These are phyloP conservation scores for Pseudozyma flocculosa DNA, from an alignment of 1,284 basidiomycete species.

Conservation along the genomic window DNA sequence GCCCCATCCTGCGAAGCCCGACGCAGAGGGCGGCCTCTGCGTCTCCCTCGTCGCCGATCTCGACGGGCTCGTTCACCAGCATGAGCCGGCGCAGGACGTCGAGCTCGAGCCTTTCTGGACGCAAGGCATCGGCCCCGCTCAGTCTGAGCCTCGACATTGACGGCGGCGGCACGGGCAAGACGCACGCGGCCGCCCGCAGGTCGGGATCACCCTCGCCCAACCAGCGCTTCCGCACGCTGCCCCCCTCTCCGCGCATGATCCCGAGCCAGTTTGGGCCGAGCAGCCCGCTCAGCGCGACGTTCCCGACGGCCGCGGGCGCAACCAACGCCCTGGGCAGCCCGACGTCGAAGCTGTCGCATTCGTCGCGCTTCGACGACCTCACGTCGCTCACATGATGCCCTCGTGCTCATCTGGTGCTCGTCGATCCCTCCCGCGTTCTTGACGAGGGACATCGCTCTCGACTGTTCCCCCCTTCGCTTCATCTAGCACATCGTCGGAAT, in stretches of 20 bases:
- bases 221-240: neutral
- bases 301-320: neutral
- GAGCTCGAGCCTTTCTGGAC: no score
- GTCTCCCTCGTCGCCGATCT: conserved; percentile 17
- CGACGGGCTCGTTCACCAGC: conserved; percentile 9
- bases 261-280: neutral
- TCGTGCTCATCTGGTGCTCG: no score
- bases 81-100: no score
- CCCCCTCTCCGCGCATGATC: neutral
- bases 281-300: neutral
- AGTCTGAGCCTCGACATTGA: conserved; percentile 16
- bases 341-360: no score
- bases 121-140: neutral
- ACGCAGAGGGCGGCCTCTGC: neutral
- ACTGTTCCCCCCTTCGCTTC: no score
- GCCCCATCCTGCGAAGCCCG: no score
- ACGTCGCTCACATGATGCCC: no score
- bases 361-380: no score
- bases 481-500: no score
- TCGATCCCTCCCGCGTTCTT: no score
- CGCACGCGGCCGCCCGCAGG: neutral
- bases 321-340: no score
- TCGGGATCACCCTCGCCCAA: conserved; percentile 1
- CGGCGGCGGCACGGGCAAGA: neutral
- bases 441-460: no score